Percentiles rank a stretch among this genome's conserved stretches.
phyloP scores from a whole-genome alignment of 257 asterid genomes.

The Buddleja alternifolia region DNA sequence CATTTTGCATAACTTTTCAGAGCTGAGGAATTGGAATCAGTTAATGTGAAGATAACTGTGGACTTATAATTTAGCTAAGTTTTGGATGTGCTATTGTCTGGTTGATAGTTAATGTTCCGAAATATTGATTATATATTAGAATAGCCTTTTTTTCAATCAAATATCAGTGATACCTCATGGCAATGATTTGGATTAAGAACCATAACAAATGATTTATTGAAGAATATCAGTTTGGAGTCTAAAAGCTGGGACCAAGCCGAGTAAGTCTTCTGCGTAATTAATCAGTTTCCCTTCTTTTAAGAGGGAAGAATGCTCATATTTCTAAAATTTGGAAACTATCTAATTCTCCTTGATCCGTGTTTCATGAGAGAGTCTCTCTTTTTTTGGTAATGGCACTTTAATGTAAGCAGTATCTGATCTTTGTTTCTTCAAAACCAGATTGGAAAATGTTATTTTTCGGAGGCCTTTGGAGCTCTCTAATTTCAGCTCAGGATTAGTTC shows the following conservation, averaged over 20 bases:
- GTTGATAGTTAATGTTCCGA: neutral
- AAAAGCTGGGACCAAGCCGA: neutral
- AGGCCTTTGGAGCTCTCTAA: constrained; percentile 59
- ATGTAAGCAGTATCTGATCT: constrained; percentile 23
- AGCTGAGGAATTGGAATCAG: neutral
- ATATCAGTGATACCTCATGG: neutral
- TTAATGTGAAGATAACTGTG: neutral
- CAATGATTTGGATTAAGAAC: neutral
- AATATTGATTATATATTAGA: neutral
- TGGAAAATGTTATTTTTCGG: constrained; percentile 58
- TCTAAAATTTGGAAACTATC: too few species aligned
- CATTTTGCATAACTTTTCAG: too few species aligned
- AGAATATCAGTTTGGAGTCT: neutral
- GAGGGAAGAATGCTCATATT: neutral
- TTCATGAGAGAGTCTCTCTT: neutral
- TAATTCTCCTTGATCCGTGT: too few species aligned
- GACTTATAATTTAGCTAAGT: neutral
- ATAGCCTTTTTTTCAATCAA: neutral
- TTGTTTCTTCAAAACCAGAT: constrained; percentile 39
- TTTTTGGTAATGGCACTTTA: neutral
- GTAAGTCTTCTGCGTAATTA: neutral
- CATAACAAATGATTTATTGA: neutral
- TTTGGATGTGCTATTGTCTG: too few species aligned
- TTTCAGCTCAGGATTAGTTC: constrained; percentile 49
- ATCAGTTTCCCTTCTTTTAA: neutral